phyloP scores from a whole-genome alignment of 73 alveolate genomes.

The Tetrahymena malaccensis region DNA sequence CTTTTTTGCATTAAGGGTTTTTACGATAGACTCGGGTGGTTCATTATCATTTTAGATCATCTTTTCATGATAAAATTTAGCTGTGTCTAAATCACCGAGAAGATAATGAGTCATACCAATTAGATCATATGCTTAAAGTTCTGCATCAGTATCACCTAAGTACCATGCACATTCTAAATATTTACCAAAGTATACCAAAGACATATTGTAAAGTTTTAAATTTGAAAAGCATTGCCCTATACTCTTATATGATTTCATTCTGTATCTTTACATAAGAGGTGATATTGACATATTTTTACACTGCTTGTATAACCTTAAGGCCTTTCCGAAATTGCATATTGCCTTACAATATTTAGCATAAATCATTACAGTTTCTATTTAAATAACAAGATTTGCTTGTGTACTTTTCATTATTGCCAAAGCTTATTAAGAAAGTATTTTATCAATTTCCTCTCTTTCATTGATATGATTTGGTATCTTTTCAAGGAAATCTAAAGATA shows the following conservation, averaged over 20 bases:
- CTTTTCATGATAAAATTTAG: conserved; percentile 51
- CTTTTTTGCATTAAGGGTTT: not conserved
- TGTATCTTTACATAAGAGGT: not conserved
- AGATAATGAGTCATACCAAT: conserved; percentile 46
- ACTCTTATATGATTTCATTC: not conserved
- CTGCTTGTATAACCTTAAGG: not conserved
- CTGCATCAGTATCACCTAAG: conserved; percentile 41
- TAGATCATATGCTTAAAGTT: conserved; percentile 46
- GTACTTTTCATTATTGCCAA: not conserved
- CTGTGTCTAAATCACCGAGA: conserved; percentile 45
- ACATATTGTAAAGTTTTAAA: conserved; percentile 39
- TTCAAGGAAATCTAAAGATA: not conserved
- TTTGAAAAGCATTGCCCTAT: not conserved
- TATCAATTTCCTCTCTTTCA: not conserved
- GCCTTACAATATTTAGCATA: not conserved
- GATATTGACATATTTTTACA: not conserved
- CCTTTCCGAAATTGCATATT: not conserved
- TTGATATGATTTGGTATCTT: not conserved
- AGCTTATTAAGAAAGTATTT: not conserved
- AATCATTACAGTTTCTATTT: not conserved
- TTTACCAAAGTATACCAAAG: conserved; percentile 46
- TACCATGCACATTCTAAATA: conserved; percentile 52
- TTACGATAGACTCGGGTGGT: not conserved
- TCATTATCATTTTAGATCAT: conserved; percentile 42
- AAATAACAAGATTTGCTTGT: not conserved